phyloP scores from a whole-genome alignment of 495 filamentous ascomycete species.

The Aspergillus nidulans region DNA sequence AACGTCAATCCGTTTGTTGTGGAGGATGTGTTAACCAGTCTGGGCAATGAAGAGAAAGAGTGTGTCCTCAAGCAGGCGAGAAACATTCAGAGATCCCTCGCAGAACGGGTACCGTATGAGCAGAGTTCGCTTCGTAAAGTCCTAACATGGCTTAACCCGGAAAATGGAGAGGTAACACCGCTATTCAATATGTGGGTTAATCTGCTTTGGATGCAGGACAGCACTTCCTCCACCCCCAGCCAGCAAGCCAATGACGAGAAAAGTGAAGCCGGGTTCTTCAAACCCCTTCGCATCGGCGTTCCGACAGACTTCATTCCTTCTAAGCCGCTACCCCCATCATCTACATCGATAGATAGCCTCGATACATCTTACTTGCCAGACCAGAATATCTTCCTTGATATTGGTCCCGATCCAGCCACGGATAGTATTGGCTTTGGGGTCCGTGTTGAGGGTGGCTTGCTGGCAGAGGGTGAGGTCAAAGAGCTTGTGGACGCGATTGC shows the following conservation, averaged over 20 bases:
- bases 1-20: slow-evolving; percentile 28
- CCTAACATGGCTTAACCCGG: slow-evolving; percentile 13
- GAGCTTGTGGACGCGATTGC: slow-evolving; percentile 20
- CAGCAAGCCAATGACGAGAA: not conserved
- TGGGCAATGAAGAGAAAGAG: not conserved
- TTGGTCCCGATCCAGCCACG: slow-evolving; percentile 18
- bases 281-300: slow-evolving; percentile 20
- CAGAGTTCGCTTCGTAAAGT: slow-evolving; percentile 28
- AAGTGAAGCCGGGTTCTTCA: slow-evolving; percentile 11
- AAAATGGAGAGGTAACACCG: slow-evolving; percentile 8
- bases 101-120: slow-evolving; percentile 27
- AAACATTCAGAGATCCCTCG: slow-evolving; percentile 22
- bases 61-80: slow-evolving; percentile 12
- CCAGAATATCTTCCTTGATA: slow-evolving; percentile 30
- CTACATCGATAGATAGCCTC: slow-evolving; percentile 20
- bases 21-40: not conserved
- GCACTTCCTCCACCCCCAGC: slow-evolving; percentile 5
- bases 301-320: slow-evolving; percentile 24
- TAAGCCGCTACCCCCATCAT: not conserved
- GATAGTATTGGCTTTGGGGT: slow-evolving; percentile 28
- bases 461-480: slow-evolving; percentile 19
- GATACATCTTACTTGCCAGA: slow-evolving; percentile 23
- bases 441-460: slow-evolving; percentile 23
- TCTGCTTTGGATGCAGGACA: slow-evolving; percentile 29
- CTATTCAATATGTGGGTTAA: slow-evolving; percentile 34